Percentiles rank a stretch among this genome's conserved stretches.
Conservation (phyloP, 1,284 basidiomycete genomes). For the Sphaerobolus stellatus region DNA sequence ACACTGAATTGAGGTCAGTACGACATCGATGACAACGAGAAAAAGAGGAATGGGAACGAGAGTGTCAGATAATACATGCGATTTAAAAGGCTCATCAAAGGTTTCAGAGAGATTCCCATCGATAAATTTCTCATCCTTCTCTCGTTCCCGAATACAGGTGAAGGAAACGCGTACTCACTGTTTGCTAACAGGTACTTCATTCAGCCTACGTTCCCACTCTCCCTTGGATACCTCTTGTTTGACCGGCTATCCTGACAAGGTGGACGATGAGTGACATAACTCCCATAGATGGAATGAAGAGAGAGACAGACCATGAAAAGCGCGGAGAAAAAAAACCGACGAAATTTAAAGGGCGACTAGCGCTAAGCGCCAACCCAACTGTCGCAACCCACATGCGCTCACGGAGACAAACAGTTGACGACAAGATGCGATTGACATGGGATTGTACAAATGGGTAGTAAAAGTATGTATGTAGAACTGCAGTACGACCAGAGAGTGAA, state of each 20-base stretch:
- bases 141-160: background rate
- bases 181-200: constrained; percentile 42
- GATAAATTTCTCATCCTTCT: constrained; percentile 57
- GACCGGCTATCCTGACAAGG: constrained; percentile 6
- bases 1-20: constrained; percentile 63
- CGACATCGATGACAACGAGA: constrained; percentile 19
- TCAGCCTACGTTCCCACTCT: constrained; percentile 46
- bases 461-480: too few relatives aligned
- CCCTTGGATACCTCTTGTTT: constrained; percentile 18
- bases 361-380: background rate
- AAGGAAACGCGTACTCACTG: constrained; percentile 39
- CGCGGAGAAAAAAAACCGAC: constrained; percentile 2
- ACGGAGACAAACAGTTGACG: too few relatives aligned
- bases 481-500: too few relatives aligned
- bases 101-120: constrained; percentile 88
- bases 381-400: too few relatives aligned
- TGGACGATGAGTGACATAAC: background rate
- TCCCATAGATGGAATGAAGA: background rate
- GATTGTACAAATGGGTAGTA: background rate
- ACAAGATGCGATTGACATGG: background rate
- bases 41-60: constrained; percentile 13
- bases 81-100: constrained; percentile 56
- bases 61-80: constrained; percentile 80
- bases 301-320: background rate
- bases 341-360: constrained; percentile 7